Percentiles rank a stretch among this genome's conserved stretches.
Evolutionary conservation across 2,329 filamentous ascomycete genomes (phyloP).

Genomic region (Ceratocystis cubensis): DNA sequence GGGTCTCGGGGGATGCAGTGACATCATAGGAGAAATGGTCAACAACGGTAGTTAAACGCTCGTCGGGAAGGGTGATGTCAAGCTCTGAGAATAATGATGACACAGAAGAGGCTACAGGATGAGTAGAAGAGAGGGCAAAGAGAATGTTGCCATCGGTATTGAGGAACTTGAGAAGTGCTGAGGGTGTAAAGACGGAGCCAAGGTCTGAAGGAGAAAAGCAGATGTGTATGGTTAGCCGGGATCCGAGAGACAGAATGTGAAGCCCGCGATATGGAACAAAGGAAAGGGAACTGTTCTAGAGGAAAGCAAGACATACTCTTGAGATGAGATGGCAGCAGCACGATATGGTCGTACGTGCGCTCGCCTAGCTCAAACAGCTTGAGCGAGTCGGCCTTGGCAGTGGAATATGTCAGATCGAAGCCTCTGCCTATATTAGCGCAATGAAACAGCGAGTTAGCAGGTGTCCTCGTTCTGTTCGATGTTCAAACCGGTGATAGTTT

Average conservation of each 20-base stretch:
- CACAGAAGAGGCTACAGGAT: constrained; percentile 58
- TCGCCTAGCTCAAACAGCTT: constrained; percentile 76
- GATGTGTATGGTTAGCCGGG: not conserved
- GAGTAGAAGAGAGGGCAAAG: constrained; percentile 63
- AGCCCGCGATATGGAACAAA: no score
- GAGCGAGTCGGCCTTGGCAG: constrained; percentile 66
- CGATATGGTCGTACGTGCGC: constrained; percentile 77
- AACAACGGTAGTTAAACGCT: constrained; percentile 73
- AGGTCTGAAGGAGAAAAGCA: constrained; percentile 45
- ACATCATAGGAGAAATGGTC: constrained; percentile 94
- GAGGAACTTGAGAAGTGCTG: constrained; percentile 77
- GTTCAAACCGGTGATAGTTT: not conserved
- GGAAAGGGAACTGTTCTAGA: not conserved
- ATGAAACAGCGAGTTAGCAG: not conserved
- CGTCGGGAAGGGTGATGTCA: constrained; percentile 74
- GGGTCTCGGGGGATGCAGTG: constrained; percentile 61
- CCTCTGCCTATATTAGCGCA: constrained; percentile 53
- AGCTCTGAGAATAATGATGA: constrained; percentile 72
- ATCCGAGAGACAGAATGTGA: not conserved
- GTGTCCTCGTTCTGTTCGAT: not conserved
- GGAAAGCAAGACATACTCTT: constrained; percentile 50
- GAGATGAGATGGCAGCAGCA: constrained; percentile 77
- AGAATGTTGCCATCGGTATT: constrained; percentile 87
- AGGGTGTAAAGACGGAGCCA: constrained; percentile 76
- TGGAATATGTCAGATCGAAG: constrained; percentile 68